Base-by-base conservation (phyloP, 768 basidiomycete species). In the Lactarius sp. region DNA sequence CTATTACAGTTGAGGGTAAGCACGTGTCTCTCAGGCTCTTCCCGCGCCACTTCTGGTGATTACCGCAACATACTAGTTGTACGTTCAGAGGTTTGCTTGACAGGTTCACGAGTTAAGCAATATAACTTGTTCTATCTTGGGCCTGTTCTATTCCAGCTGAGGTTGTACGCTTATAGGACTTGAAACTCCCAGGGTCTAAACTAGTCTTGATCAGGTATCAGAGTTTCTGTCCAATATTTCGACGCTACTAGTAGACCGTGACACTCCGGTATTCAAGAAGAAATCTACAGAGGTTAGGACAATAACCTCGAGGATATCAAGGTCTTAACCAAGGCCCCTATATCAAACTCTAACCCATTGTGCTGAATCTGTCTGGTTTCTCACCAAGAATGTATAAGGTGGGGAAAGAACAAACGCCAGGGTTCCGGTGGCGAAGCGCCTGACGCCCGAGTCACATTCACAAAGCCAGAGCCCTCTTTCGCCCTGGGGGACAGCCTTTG, bases 171-270 rank as follows among this genome's bases (percentile, higher is more conserved):
- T 27, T 27, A 27, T 27, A 27, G 27, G 27, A 27, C 27, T 27
- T 27, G 27, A 27, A 27, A 27, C 27, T 27, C 27, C 27, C 27
- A 13, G 6, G 41, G 12, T 16, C 2, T 52, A 3, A n/a, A 14
- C 27, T 44, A 34, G 51, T 42, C 60, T 27, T 56, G 47, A 12
- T 37, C 37, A 74, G 81, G n/a, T 86, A 62, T 87, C 4, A 79
- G 85, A 66, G 83, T 5, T 85, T 88, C 77, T 85, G 87, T 70
- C 86, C 86, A 7, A 7, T 86, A 84, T 71, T 88, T 84, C 71
- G 81, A 81, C 52, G 77, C 74, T 46, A n/a, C n/a, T n/a, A n/a
- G n/a, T n/a, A 81, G 82, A 4, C 8, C 71, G 71, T 27, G 27
- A 27, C 27, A 27, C 34, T 84, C 83, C 16, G 71, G 74, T 39